Base-by-base conservation (phyloP, 495 filamentous ascomycete genomes). In the Penicillium mononematosum region DNA sequence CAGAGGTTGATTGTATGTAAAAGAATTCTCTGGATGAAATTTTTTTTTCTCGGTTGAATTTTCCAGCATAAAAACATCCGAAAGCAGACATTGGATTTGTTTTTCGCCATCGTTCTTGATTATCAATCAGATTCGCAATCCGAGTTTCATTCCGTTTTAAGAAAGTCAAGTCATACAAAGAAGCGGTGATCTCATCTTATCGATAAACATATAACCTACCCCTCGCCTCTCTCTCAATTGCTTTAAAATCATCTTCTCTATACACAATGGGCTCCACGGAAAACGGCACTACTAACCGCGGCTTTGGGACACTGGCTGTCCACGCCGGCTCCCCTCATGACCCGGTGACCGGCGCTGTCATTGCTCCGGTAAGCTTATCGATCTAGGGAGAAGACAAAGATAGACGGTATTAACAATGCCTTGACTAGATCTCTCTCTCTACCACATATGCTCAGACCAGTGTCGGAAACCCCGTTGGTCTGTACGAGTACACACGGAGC, bases 271-370 rank as follows among this genome's bases (percentile, higher is more conserved):
- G 64, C 32, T 69, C 68, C 47, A 64, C 55, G 44, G 68, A 72
- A 56, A 70, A 71, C 51, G 60, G 59, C 16, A 60, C 64, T 46
- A 46, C 62, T 51, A 52, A 83, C 25, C 84, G 87, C 64, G 78
- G 82, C 22, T 98, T 98, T 73, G 94, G 89, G 20, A 98, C 94
- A 31, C 80, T 94, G 25, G 94, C 94, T 44, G 94, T 98, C 12
- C 94, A 98, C 74, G 90, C 93, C 52, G 94, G 94, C 44, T 75
- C 91, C 43, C 89, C 88, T 61, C 90, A 95, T 71, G 94, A 98
- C 76, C 89, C 91, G 39, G 76, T 78, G 10, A 98, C 93, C 25
- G 94, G 94, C 55, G 94, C 94, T 60, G 94, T 98, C 58, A 98
- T 98, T 71, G 88, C 91, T 70, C 76, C 94, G 49, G 85, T 88